Percentiles rank a stretch among this genome's conserved stretches.
Conservation (phyloP, 495 filamentous ascomycete genomes). For the Neurospora tetraspora region DNA sequence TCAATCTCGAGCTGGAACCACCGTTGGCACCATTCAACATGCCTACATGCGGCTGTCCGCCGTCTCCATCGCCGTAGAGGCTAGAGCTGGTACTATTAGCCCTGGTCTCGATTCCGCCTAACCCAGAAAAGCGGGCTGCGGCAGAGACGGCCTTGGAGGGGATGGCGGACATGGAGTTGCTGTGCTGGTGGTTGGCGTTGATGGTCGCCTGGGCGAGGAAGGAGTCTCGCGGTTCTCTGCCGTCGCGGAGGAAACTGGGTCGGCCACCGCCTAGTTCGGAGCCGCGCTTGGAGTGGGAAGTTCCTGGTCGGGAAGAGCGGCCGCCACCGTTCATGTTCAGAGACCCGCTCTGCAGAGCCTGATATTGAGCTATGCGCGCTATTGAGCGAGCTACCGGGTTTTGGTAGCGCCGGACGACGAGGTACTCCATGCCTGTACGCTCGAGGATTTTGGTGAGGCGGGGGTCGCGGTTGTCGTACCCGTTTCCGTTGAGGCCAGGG, state of each 20-base stretch:
- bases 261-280: conserved; percentile 7
- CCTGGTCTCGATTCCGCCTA: neutral
- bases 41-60: neutral
- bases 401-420: conserved; percentile 56
- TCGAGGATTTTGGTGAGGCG: conserved; percentile 49
- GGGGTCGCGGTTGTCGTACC: conserved; percentile 39
- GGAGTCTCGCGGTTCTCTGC: neutral
- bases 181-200: neutral
- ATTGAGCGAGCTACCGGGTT: conserved; percentile 53
- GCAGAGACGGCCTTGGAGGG: neutral
- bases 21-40: conserved; percentile 1
- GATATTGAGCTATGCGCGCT: conserved; percentile 39
- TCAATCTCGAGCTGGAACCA: conserved; percentile 24
- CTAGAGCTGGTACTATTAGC: conserved; percentile 26
- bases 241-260: neutral
- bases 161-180: conserved; percentile 2
- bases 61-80: conserved; percentile 22
- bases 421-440: conserved; percentile 53
- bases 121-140: neutral
- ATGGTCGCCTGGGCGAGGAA: neutral
- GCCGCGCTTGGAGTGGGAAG: conserved; percentile 6
- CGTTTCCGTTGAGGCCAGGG: conserved; percentile 26
- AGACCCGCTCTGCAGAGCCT: conserved; percentile 38
- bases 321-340: conserved; percentile 4
- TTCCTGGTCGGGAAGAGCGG: conserved; percentile 12